Evolutionary conservation across 805 yeast genomes (phyloP).

Genomic region (Candida khao-thaluensis): DNA sequence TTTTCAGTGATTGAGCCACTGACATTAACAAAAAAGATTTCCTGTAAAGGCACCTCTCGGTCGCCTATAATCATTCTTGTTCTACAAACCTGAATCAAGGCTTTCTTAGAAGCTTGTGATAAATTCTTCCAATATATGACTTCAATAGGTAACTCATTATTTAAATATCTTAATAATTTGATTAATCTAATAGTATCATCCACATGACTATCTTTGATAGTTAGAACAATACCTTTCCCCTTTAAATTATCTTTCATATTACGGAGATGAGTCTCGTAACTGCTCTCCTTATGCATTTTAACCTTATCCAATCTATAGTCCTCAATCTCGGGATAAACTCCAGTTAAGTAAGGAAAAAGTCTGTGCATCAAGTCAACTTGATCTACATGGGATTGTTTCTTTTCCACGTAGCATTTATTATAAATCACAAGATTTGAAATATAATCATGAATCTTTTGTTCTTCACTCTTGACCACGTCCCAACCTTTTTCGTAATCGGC

Average conservation of each 20-base stretch:
- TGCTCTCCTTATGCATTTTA: constrained; percentile 1
- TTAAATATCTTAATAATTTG: constrained; percentile 26
- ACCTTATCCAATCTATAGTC: constrained; percentile 11
- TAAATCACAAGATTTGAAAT: constrained; percentile 24
- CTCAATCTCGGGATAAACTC: constrained; percentile 20
- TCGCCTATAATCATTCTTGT: constrained; percentile 10
- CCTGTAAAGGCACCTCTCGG: constrained; percentile 23
- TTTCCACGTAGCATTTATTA: constrained; percentile 23
- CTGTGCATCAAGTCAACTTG: constrained; percentile 15
- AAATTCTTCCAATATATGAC: constrained; percentile 27
- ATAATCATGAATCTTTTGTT: constrained; percentile 25
- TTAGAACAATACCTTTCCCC: constrained; percentile 36
- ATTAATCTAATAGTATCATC: constrained; percentile 23
- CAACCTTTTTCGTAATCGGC: constrained; percentile 14
- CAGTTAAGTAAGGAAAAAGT: constrained; percentile 26
- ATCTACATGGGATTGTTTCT: constrained; percentile 5
- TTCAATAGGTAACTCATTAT: constrained; percentile 33
- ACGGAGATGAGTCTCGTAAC: constrained; percentile 12
- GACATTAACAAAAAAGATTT: constrained; percentile 32
- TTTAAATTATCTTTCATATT: constrained; percentile 17
- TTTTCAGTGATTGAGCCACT: constrained; percentile 19
- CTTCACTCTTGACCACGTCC: constrained; percentile 18
- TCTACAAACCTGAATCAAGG: constrained; percentile 22
- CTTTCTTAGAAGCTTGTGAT: constrained; percentile 22
- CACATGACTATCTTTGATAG: constrained; percentile 28